Evolutionary conservation across 2,329 filamentous ascomycete species (phyloP).

Genomic region (Alternaria gansuensis): DNA sequence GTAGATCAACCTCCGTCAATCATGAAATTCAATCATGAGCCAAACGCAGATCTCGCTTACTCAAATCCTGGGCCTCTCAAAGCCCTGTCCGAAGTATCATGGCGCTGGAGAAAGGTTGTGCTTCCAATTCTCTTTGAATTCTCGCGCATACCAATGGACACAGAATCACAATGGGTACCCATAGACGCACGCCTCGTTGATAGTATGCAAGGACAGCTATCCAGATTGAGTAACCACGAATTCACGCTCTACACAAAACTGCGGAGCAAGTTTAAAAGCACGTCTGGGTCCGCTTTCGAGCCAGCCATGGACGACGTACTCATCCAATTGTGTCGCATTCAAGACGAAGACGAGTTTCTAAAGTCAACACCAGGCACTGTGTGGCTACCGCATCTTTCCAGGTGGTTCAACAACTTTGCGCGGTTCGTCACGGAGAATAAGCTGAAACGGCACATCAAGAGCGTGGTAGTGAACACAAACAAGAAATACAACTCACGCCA

Average conservation of each 20-base stretch:
- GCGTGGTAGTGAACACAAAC: slow-evolving; percentile 58
- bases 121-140: slow-evolving; percentile 48
- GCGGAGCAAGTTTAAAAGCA: slow-evolving; percentile 48
- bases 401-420: slow-evolving; percentile 31
- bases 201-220: slow-evolving; percentile 45
- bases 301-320: slow-evolving; percentile 46
- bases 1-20: slow-evolving; percentile 46
- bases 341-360: slow-evolving; percentile 44
- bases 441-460: slow-evolving; percentile 55
- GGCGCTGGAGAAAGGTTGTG: slow-evolving; percentile 45
- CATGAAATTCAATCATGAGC: slow-evolving; percentile 46
- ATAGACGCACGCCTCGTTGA: slow-evolving; percentile 47
- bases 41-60: slow-evolving; percentile 38
- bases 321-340: slow-evolving; percentile 45
- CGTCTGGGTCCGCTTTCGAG: slow-evolving; percentile 38
- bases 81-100: slow-evolving; percentile 44
- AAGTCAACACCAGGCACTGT: slow-evolving; percentile 35
- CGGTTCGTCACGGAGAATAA: slow-evolving; percentile 33
- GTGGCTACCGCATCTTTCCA: slow-evolving; percentile 47
- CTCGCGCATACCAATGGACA: slow-evolving; percentile 39
- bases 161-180: slow-evolving; percentile 46
- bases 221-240: slow-evolving; percentile 46
- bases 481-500: slow-evolving; percentile 51
- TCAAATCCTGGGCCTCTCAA: slow-evolving; percentile 41
- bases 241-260: slow-evolving; percentile 45